A percentile compares a stretch with the other conserved stretches of the same genome.
Evolutionary conservation across 116 monocot genomes (phyloP).

Genomic region (Trichopus zeylanicus): DNA sequence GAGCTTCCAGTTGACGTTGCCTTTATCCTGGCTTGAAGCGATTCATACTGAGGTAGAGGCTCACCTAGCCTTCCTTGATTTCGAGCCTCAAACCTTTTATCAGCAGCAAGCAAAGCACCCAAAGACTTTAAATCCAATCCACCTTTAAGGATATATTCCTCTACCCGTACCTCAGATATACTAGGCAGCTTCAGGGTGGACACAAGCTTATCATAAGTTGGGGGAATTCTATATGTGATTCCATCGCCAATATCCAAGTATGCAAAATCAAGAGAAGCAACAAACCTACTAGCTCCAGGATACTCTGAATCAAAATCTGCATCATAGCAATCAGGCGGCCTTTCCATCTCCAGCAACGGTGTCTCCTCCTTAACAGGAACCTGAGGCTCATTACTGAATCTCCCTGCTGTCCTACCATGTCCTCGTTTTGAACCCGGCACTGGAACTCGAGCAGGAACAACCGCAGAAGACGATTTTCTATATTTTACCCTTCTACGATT

Average conservation of each 20-base stretch:
- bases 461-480: slow-evolving; percentile 29
- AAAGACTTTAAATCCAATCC: slow-evolving; percentile 67
- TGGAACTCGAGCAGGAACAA: slow-evolving; percentile 15
- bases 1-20: slow-evolving; percentile 40
- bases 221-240: slow-evolving; percentile 68
- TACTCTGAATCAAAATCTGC: slow-evolving; percentile 32
- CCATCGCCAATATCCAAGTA: slow-evolving; percentile 91
- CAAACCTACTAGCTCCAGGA: slow-evolving; percentile 28
- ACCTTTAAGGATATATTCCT: slow-evolving; percentile 66
- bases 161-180: slow-evolving; percentile 59
- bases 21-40: slow-evolving; percentile 83
- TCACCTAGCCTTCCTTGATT: slow-evolving; percentile 58
- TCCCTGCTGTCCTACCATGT: slow-evolving; percentile 29
- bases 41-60: slow-evolving; percentile 71
- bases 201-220: slow-evolving; percentile 74
- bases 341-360: slow-evolving; percentile 19
- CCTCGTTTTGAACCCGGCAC: slow-evolving; percentile 21
- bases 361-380: slow-evolving; percentile 37
- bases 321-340: slow-evolving; percentile 38
- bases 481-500: slow-evolving; percentile 47
- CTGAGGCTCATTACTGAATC: slow-evolving; percentile 21
- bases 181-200: slow-evolving; percentile 52
- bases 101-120: slow-evolving; percentile 62
- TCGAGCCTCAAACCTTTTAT: slow-evolving; percentile 38
- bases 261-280: slow-evolving; percentile 41